Evolutionary conservation across 768 basidiomycete species (phyloP), one percentile per base, ranked within the genome.

Genomic region (Boletus sp.): DNA sequence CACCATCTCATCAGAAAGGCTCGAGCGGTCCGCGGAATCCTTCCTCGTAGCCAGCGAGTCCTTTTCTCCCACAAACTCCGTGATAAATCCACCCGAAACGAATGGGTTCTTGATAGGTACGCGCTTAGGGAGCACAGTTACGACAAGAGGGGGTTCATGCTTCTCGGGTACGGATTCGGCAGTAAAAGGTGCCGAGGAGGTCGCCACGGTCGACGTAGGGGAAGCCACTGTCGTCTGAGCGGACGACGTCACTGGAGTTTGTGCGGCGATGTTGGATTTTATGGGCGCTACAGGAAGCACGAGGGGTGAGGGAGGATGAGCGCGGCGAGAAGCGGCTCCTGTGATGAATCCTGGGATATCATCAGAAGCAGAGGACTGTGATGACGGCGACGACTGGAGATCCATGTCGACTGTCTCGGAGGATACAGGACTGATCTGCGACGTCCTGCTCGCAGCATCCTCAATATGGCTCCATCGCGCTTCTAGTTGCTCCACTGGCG

Each of bases 51-150:
- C 59, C 14, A 57, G 30, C 5, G 66, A 64, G 13, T 65, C 61
- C 19, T 63, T 63, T 34, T 59, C 59, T 19, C 70, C 71, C 32
- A 71, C 70, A 34, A 80, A 79, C 47, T 77, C 77, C 14, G 75
- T 76, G 53, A 79, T 66, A 43, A 79, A 76, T 19, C 80, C 79
- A n/a, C 73, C 77, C 10, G 79, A 79, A 11, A 81, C 74, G 51
- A 82, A 80, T n/a, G 78, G 73, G 62, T 77, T 80, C 41, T 64
- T 63, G 37, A 71, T 43, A 4, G 57, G 38, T 8, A 59, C 51
- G 38, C 66, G 69, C 54, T 60, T 61, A 27, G 53, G 40, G 40
- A 34, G 46, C 4, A 35, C 19, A 15, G 57, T 47, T 38, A 47
- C 23, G 33, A 52, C 42, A 14, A 53, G 29, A 23, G 56, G 47